A percentile compares a stretch with the other conserved stretches of the same genome.
These are phyloP conservation scores for Glomus cerebriforme DNA, from an alignment of 192 early-diverging fungal genomes.

Conservation along the genomic window DNA sequence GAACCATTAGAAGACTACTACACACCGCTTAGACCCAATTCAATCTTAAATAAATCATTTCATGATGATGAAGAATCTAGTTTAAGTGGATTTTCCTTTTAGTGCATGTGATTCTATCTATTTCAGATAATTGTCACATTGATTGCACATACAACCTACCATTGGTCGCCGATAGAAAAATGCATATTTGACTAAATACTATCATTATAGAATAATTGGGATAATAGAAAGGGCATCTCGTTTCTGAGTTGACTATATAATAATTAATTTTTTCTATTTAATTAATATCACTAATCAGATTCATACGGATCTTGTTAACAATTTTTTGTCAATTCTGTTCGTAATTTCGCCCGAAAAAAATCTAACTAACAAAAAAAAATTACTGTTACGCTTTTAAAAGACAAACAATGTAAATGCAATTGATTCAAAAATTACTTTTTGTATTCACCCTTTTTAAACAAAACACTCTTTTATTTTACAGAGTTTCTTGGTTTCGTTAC, in stretches of 20 bases:
- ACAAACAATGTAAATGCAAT: not conserved
- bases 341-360: not conserved
- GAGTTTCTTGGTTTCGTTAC: not conserved
- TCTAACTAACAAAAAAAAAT: not conserved
- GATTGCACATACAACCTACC: not conserved
- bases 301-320: not conserved
- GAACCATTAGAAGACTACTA: not conserved
- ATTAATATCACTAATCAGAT: not conserved
- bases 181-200: too few relatives aligned
- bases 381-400: not conserved
- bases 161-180: not conserved
- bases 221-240: not conserved
- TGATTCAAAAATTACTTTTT: not conserved
- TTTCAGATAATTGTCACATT: too few relatives aligned
- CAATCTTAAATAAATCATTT: too few relatives aligned
- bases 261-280: not conserved
- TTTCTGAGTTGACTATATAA: not conserved
- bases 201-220: not conserved
- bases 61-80: too few relatives aligned
- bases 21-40: not conserved
- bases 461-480: not conserved
- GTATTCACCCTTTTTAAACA: not conserved
- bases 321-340: not conserved
- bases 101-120: too few relatives aligned
- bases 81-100: too few relatives aligned